Evolutionary conservation across 2,329 filamentous ascomycete species (phyloP), one percentile per base, ranked within the genome.

Genomic region (Aspergillus hiratsukae): DNA sequence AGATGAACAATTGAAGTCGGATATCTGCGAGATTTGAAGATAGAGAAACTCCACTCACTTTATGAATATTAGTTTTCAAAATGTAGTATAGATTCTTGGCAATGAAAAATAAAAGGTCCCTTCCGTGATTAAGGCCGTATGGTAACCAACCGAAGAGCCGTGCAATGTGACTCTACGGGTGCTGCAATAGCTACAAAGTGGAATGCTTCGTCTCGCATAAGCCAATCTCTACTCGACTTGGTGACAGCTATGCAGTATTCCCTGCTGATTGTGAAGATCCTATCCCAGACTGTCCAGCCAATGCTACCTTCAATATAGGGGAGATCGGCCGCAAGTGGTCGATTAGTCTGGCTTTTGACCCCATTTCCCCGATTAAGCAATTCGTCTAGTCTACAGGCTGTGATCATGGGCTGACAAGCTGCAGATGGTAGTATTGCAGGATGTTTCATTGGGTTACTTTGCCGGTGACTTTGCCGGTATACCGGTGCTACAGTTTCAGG

Each of bases 61-160:
- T 9, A 28, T 9, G 28, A n/a, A n/a, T n/a, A n/a, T n/a, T n/a
- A n/a, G n/a, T n/a, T n/a, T n/a, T n/a, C n/a, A n/a, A n/a, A n/a
- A n/a, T n/a, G n/a, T n/a, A n/a, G n/a, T n/a, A n/a, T n/a, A n/a
- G n/a, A n/a, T n/a, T n/a, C n/a, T n/a, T n/a, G n/a, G n/a, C n/a
- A n/a, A n/a, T n/a, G n/a, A n/a, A n/a, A n/a, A n/a, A n/a, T n/a
- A n/a, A n/a, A n/a, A n/a, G n/a, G n/a, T n/a, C n/a, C n/a, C n/a
- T n/a, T n/a, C n/a, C n/a, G n/a, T n/a, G n/a, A n/a, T n/a, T n/a
- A n/a, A n/a, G n/a, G n/a, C n/a, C n/a, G n/a, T n/a, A n/a, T n/a
- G n/a, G n/a, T n/a, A n/a, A n/a, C n/a, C n/a, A n/a, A 10, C 9
- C 4, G 3, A 11, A 4, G 3, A 0, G 28, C 29, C 10, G 3